Conservation (phyloP, 352 stramenopile species). For the Peronospora farinosa region DNA sequence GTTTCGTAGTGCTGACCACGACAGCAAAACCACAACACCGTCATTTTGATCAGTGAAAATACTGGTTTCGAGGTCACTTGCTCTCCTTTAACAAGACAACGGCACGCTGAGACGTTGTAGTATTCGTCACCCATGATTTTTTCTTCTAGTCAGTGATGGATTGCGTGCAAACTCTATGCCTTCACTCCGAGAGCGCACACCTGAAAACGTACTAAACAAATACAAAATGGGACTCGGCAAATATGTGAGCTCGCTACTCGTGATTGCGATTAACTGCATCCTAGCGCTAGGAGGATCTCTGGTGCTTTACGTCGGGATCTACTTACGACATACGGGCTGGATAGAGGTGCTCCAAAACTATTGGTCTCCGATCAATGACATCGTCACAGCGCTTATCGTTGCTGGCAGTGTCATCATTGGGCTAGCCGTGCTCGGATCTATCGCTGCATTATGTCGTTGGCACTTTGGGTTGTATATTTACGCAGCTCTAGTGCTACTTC, state of each 20-base stretch:
- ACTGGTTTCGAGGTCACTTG: no score
- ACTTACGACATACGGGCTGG: conserved; percentile 43
- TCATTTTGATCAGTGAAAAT: neutral
- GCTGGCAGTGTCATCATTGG: conserved; percentile 49
- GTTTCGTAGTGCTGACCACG: neutral
- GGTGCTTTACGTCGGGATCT: conserved; percentile 45
- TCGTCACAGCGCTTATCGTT: conserved; percentile 47
- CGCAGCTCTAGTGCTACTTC: conserved; percentile 38
- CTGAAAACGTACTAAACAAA: neutral
- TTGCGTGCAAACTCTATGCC: neutral
- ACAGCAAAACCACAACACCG: neutral
- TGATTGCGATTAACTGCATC: conserved; percentile 55
- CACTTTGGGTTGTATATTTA: conserved; percentile 54
- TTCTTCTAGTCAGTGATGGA: conserved; percentile 1
- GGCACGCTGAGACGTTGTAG: no score
- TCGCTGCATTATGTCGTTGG: conserved; percentile 55
- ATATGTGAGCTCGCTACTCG: conserved; percentile 35
- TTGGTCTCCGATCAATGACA: conserved; percentile 37
- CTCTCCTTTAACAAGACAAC: no score
- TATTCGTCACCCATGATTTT: no score
- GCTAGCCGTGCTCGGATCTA: conserved; percentile 50
- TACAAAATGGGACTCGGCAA: conserved; percentile 25
- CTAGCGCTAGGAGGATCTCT: conserved; percentile 49
- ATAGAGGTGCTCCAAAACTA: conserved; percentile 56
- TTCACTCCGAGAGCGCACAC: conserved; percentile 2